Evolutionary conservation across 305 asterid genomes (phyloP), one percentile per base, ranked within the genome.

Genomic region (Striga hermonthica): DNA sequence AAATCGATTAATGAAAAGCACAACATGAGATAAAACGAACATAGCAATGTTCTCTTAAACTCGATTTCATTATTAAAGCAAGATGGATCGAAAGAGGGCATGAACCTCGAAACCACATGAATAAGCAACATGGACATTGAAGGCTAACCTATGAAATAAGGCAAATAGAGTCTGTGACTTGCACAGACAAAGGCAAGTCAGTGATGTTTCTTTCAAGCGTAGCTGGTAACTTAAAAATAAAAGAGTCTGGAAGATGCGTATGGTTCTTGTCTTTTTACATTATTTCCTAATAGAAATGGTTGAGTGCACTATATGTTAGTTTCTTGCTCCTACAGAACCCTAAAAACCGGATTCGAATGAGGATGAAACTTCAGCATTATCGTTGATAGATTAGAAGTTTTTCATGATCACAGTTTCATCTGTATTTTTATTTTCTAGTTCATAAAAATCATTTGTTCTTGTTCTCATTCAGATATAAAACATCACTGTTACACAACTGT

Each of bases 81-180:
- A 64, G 37, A 49, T 15, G 52, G 35, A 54, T 13, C 31, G 49
- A 48, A 37, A 15, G 47, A 65, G 47, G 69, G 53, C 28, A 39
- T 34, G 13, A 7, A 3, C 47, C 47, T 55, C 9, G 28, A 12
- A 55, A 34, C 31, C 63, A 45, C 39, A 44, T 4, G n/a, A 53
- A 13, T 10, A 14, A 67, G 34, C 13, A 35, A 43, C 58, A 67
- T 35, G 15, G 44, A 3, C 13, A 9, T 34, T 11, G 41, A 41
- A 22, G 9, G 41, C 4, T 41, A 14, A 14, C 44, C 53, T 16
- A 31, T 59, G 7, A 8, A 28, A 36, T 56, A 66, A 43, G 22
- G 52, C 12, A 48, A 57, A 36, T 12, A 36, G 15, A 59, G 14
- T 31, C 38, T 41, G 54, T 12, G 54, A 37, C 53, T 54, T 48